phyloP scores from a whole-genome alignment of 352 stramenopile genomes.

The Pythium biforme region DNA sequence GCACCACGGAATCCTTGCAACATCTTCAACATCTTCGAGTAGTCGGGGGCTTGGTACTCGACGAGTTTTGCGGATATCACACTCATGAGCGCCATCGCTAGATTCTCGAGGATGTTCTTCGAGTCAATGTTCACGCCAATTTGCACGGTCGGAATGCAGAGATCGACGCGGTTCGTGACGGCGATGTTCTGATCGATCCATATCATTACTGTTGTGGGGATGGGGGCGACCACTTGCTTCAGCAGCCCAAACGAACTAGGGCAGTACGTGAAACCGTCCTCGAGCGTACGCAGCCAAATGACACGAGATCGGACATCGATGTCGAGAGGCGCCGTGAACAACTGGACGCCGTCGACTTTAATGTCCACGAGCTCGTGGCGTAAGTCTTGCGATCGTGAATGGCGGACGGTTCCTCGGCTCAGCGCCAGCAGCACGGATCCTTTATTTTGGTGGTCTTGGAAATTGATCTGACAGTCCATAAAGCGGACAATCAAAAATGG shows the following conservation, averaged over 20 bases:
- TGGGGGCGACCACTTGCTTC: conserved; percentile 63
- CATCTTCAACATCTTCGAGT: conserved; percentile 38
- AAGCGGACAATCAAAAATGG: conserved; percentile 74
- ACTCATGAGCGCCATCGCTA: conserved; percentile 32
- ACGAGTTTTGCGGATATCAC: conserved; percentile 46
- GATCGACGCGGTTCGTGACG: conserved; percentile 42
- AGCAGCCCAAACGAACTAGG: conserved; percentile 57
- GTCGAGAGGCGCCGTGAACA: conserved; percentile 68
- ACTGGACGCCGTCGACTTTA: conserved; percentile 57
- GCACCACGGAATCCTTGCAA: conserved; percentile 26
- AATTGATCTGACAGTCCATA: conserved; percentile 72
- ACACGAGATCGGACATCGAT: conserved; percentile 68
- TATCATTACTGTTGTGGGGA: conserved; percentile 53
- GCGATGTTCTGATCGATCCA: conserved; percentile 47
- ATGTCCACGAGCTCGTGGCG: conserved; percentile 57
- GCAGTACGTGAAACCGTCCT: conserved; percentile 56
- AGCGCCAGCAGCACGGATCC: conserved; percentile 65
- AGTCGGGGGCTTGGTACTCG: conserved; percentile 37
- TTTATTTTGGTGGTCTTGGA: conserved; percentile 73
- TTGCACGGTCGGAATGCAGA: conserved; percentile 62
- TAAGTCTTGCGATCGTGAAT: conserved; percentile 51
- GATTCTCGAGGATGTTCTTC: conserved; percentile 67
- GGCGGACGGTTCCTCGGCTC: conserved; percentile 52
- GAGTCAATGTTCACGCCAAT: conserved; percentile 45
- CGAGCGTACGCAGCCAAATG: conserved; percentile 60